phyloP scores from a whole-genome alignment of 805 yeast species.

The Diddensiella caesifluorescens region DNA sequence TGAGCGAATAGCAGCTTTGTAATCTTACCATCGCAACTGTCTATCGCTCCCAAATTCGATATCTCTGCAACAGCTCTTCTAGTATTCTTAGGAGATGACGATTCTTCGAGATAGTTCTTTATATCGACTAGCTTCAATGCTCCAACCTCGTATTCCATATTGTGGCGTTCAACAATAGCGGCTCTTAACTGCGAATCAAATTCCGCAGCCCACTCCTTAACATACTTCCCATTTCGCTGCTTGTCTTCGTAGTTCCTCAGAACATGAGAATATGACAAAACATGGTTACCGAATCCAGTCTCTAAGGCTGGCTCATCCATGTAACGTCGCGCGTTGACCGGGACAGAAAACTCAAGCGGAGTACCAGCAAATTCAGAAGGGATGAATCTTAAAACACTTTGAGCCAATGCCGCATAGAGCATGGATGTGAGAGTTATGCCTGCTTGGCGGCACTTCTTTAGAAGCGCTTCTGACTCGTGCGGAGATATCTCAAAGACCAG shows the following conservation, averaged over 20 bases:
- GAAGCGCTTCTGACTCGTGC: constrained; percentile 8
- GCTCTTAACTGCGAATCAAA: background rate
- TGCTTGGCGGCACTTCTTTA: constrained; percentile 3
- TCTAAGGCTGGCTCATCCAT: background rate
- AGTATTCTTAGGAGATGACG: background rate
- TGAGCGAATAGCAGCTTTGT: constrained; percentile 15
- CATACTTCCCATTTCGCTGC: background rate
- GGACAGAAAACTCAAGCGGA: constrained; percentile 9
- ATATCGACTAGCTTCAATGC: constrained; percentile 15
- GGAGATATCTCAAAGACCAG: constrained; percentile 5
- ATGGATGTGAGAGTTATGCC: constrained; percentile 13
- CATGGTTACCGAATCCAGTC: constrained; percentile 17
- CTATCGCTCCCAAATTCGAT: constrained; percentile 18
- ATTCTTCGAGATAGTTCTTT: constrained; percentile 7
- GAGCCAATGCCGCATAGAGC: constrained; percentile 11
- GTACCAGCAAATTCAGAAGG: constrained; percentile 8
- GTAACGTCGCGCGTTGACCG: constrained; percentile 19
- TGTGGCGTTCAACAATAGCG: background rate
- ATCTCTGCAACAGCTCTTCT: constrained; percentile 15
- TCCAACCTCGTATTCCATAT: constrained; percentile 8
- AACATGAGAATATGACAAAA: constrained; percentile 6
- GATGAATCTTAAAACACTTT: constrained; percentile 1
- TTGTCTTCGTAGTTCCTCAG: background rate
- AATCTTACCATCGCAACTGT: constrained; percentile 2
- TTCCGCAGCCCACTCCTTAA: constrained; percentile 2